Percentiles rank a stretch among this genome's conserved stretches.
Evolutionary conservation across 495 filamentous ascomycete species (phyloP).

Genomic region (Aspergillus hancockii): DNA sequence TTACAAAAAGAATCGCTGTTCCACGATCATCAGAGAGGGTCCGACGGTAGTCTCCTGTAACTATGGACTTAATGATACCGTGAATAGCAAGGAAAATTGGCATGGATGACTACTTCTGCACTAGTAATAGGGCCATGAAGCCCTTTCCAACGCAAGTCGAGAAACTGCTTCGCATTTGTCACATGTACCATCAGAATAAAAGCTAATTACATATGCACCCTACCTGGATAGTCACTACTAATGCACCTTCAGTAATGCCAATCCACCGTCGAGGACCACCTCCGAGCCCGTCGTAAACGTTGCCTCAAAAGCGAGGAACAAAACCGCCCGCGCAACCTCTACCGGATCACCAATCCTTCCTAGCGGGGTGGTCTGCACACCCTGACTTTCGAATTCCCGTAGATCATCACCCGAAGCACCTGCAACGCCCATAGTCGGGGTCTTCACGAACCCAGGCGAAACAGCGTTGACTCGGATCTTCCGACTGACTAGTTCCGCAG

Average conservation of each 20-base stretch:
- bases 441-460: conserved; percentile 12
- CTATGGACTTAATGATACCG: too few species aligned
- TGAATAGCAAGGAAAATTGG: too few species aligned
- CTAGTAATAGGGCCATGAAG: too few species aligned
- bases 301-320: conserved; percentile 13
- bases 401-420: conserved; percentile 7
- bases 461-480: conserved; percentile 15
- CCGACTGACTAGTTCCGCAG: conserved; percentile 8
- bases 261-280: conserved; percentile 10
- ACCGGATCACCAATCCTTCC: conserved; percentile 6
- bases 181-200: too few species aligned
- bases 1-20: too few species aligned
- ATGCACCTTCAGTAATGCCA: conserved; percentile 1
- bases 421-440: conserved; percentile 14
- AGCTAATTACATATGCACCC: too few species aligned
- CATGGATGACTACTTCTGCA: too few species aligned
- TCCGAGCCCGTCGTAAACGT: conserved; percentile 13
- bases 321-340: conserved; percentile 13
- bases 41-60: too few species aligned
- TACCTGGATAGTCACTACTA: background rate
- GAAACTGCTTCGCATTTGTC: too few species aligned
- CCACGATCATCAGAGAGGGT: too few species aligned
- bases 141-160: too few species aligned
- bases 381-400: conserved; percentile 11
- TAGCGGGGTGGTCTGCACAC: conserved; percentile 5